A percentile compares a stretch with the other conserved stretches of the same genome.
phyloP scores from a whole-genome alignment of 2,329 filamentous ascomycete species.

The Aspergillus niger region DNA sequence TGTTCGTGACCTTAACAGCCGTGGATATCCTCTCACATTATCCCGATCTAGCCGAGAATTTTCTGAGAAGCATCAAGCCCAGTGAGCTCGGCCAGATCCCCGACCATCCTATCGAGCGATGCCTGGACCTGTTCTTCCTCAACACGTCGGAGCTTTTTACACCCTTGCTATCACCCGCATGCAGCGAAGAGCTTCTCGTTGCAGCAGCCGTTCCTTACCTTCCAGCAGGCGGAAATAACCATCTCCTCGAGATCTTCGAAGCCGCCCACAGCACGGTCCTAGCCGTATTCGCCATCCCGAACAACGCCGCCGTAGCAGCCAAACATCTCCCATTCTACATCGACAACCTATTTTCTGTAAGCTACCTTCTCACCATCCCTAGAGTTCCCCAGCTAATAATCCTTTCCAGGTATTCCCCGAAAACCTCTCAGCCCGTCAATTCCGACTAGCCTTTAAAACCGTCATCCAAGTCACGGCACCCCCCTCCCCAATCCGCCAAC shows the following conservation, averaged over 20 bases:
- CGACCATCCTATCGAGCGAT: conserved; percentile 66
- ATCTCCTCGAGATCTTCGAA: conserved; percentile 75
- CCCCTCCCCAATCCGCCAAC: conserved; percentile 70
- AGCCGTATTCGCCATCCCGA: conserved; percentile 76
- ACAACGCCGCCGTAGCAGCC: conserved; percentile 70
- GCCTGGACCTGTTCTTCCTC: conserved; percentile 83
- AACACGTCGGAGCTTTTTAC: conserved; percentile 84
- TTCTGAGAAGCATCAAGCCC: conserved; percentile 66
- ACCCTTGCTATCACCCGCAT: conserved; percentile 64
- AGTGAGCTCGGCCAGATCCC: conserved; percentile 59
- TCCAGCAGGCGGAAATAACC: conserved; percentile 56
- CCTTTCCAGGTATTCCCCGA: conserved; percentile 67
- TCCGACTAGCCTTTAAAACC: conserved; percentile 84
- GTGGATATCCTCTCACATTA: conserved; percentile 80
- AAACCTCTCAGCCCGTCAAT: conserved; percentile 79
- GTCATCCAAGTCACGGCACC: conserved; percentile 79
- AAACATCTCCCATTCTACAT: conserved; percentile 80
- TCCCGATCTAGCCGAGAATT: conserved; percentile 63
- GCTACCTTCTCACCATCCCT: conserved; percentile 11
- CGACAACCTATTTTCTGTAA: conserved; percentile 69
- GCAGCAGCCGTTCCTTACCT: conserved; percentile 76
- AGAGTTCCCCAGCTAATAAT: neutral
- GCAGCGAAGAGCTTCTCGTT: conserved; percentile 72
- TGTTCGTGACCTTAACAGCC: conserved; percentile 78
- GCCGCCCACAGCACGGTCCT: conserved; percentile 82